Conservation (phyloP, 345 rosid genomes). For the Dipteronia dyeriana region DNA sequence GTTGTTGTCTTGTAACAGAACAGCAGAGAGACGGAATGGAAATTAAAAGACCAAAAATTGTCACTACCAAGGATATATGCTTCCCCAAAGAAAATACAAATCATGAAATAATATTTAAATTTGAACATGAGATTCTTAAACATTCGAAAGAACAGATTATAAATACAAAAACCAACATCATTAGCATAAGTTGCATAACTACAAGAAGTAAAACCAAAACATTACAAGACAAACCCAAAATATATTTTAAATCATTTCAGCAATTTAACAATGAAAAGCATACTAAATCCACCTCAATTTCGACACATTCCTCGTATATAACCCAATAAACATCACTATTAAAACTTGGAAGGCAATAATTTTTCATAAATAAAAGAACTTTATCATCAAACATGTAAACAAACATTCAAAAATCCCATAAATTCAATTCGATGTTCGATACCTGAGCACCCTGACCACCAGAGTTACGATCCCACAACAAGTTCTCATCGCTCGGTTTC, state of each 20-base stretch:
- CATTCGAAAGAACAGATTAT: background rate
- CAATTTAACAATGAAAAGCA: background rate
- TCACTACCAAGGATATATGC: background rate
- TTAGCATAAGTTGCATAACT: background rate
- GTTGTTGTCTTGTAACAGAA: background rate
- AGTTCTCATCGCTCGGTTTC: conserved; percentile 31
- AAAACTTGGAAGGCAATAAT: background rate
- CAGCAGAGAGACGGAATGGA: background rate
- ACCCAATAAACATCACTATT: background rate
- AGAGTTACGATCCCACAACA: conserved; percentile 40
- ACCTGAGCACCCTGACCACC: conserved; percentile 60
- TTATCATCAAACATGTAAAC: background rate
- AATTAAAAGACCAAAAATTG: background rate
- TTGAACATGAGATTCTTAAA: background rate
- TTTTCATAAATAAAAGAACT: background rate
- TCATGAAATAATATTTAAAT: background rate
- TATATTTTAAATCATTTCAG: background rate
- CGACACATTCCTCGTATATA: background rate
- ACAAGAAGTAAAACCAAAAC: conserved; percentile 9
- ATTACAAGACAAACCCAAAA: background rate
- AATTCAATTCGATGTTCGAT: background rate
- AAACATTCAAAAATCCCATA: background rate
- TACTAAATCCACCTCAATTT: background rate
- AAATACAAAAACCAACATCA: background rate
- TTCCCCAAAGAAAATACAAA: background rate